Conservation (phyloP, 1,139 yeast genomes). For the Yamadazyma dendronema region DNA sequence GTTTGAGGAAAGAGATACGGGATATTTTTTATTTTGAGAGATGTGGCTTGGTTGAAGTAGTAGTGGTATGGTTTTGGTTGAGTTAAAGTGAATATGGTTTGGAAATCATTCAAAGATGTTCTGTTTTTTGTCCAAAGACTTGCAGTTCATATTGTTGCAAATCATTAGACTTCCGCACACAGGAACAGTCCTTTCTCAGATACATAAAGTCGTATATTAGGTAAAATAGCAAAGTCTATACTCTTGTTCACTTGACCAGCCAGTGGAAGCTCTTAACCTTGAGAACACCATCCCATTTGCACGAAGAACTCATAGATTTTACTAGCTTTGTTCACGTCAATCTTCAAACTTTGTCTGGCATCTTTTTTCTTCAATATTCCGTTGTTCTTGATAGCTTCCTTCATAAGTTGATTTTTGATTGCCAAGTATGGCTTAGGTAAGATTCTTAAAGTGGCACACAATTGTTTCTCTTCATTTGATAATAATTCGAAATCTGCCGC, state of each 20-base stretch:
- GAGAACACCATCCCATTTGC: constrained; percentile 80
- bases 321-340: constrained; percentile 84
- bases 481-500: constrained; percentile 81
- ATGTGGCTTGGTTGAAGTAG: too few species aligned
- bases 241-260: neutral
- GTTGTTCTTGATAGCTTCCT: constrained; percentile 82
- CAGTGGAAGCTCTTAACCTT: constrained; percentile 26
- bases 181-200: too few species aligned
- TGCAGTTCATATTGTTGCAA: too few species aligned
- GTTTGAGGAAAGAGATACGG: neutral
- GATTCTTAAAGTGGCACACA: constrained; percentile 81
- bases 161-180: too few species aligned
- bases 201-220: neutral
- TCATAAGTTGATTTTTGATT: constrained; percentile 85
- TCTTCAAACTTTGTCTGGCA: constrained; percentile 76
- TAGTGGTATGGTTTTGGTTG: too few species aligned
- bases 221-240: too few species aligned
- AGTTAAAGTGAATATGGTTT: too few species aligned
- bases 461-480: constrained; percentile 79
- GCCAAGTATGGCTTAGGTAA: constrained; percentile 93
- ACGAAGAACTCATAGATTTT: constrained; percentile 90
- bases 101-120: too few species aligned
- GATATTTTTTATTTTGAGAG: neutral
- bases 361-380: constrained; percentile 81
- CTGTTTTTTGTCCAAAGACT: too few species aligned